Percentiles rank a stretch among this genome's conserved stretches.
Evolutionary conservation across 768 basidiomycete species (phyloP).

Genomic region (Nevesoporus exiguus): DNA sequence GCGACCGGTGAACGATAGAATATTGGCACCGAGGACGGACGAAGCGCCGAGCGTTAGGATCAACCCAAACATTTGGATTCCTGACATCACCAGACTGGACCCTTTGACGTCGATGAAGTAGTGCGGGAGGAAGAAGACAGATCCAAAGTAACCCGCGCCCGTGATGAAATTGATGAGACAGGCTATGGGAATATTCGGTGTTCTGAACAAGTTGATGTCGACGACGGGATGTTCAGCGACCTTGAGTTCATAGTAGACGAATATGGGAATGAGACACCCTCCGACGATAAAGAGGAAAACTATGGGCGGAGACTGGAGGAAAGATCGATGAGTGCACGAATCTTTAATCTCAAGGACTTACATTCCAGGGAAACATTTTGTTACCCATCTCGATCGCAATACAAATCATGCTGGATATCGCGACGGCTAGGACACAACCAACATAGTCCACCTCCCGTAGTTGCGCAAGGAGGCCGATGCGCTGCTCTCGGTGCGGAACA

Average conservation of each 20-base stretch:
- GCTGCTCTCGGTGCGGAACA: conserved; percentile 32
- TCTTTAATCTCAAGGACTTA: conserved; percentile 13
- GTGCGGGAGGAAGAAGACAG: conserved; percentile 37
- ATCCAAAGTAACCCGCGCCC: conserved; percentile 36
- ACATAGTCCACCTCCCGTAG: conserved; percentile 34
- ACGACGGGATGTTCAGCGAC: conserved; percentile 33
- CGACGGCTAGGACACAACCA: conserved; percentile 28
- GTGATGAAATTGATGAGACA: conserved; percentile 39
- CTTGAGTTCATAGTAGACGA: conserved; percentile 35
- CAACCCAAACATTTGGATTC: conserved; percentile 36
- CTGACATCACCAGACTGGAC: conserved; percentile 31
- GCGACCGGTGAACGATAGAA: conserved; percentile 31
- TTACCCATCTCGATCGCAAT: conserved; percentile 39
- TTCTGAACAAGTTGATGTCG: conserved; percentile 32
- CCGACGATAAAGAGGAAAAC: conserved; percentile 29
- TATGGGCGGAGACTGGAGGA: conserved; percentile 28
- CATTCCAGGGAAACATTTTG: conserved; percentile 35
- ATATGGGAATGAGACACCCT: conserved; percentile 31
- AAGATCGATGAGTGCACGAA: conserved; percentile 2
- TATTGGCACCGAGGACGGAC: conserved; percentile 34
- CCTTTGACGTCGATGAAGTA: conserved; percentile 38
- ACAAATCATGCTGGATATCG: conserved; percentile 35
- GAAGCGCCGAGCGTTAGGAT: conserved; percentile 34
- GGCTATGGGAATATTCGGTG: conserved; percentile 34
- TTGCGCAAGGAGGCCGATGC: conserved; percentile 32